Conservation (phyloP, 1,284 basidiomycete genomes). For the Naganishia liquefaciens region DNA sequence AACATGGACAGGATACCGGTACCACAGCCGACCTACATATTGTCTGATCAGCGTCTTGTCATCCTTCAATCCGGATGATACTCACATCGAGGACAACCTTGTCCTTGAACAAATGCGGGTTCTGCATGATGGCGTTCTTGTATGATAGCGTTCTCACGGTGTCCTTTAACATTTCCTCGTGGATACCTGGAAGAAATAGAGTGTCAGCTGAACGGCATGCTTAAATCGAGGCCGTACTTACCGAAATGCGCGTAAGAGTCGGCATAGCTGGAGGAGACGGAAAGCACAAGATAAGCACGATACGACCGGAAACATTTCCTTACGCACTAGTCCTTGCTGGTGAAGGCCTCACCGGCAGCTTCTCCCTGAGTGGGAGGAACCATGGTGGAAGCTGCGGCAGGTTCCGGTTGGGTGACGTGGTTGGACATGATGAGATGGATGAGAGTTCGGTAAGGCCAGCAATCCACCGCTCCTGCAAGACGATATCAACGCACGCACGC, state of each 20-base stretch:
- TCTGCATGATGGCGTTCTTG: slow-evolving; percentile 91
- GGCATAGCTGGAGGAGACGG: slow-evolving; percentile 39
- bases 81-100: slow-evolving; percentile 88
- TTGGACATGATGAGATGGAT: slow-evolving; percentile 19
- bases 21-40: slow-evolving; percentile 75
- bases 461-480: not conserved
- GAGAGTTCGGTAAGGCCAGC: not conserved
- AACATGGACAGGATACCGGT: slow-evolving; percentile 99
- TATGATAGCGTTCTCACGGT: slow-evolving; percentile 92
- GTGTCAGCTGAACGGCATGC: slow-evolving; percentile 22
- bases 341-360: slow-evolving; percentile 29
- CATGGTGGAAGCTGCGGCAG: slow-evolving; percentile 23
- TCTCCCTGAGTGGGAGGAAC: slow-evolving; percentile 30
- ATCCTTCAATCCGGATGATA: no score
- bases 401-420: slow-evolving; percentile 23
- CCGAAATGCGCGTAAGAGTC: slow-evolving; percentile 91
- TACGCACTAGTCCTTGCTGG: slow-evolving; percentile 32
- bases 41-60: not conserved
- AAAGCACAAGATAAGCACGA: not conserved
- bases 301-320: not conserved
- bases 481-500: not conserved
- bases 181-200: slow-evolving; percentile 66
- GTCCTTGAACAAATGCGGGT: slow-evolving; percentile 92
- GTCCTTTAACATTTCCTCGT: slow-evolving; percentile 99
- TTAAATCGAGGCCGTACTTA: slow-evolving; percentile 51